These are phyloP conservation scores for Ophiocordyceps sinensis DNA, from an alignment of 2,329 filamentous ascomycete genomes.

Conservation along the genomic window DNA sequence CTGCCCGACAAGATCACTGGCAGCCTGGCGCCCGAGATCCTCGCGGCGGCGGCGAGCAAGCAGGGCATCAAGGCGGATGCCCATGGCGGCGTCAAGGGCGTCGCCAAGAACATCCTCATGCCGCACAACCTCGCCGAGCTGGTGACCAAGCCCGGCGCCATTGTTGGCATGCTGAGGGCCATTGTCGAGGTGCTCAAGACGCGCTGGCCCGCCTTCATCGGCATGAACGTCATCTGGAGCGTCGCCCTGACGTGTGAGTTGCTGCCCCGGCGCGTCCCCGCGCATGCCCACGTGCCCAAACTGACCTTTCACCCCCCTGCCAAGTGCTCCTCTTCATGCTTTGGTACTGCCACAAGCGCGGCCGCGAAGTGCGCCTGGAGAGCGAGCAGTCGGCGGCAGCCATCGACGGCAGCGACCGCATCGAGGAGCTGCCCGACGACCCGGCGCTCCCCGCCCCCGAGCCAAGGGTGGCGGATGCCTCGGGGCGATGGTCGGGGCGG, in stretches of 20 bases:
- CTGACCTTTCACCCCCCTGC: conserved; percentile 2
- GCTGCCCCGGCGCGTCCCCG: neutral
- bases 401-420: conserved; percentile 23
- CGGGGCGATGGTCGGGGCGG: neutral
- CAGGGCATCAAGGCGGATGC: conserved; percentile 47
- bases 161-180: conserved; percentile 73
- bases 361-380: conserved; percentile 68
- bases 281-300: neutral
- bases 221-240: conserved; percentile 83
- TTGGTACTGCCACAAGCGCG: conserved; percentile 97
- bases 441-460: conserved; percentile 23
- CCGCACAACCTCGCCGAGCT: conserved; percentile 65
- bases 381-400: conserved; percentile 29
- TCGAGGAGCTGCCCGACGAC: conserved; percentile 37
- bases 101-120: conserved; percentile 51
- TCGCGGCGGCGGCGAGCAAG: conserved; percentile 66
- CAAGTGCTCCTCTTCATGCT: conserved; percentile 80
- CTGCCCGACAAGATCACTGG: conserved; percentile 71
- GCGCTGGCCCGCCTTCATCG: conserved; percentile 80
- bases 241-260: conserved; percentile 70
- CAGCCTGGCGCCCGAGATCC: conserved; percentile 63
- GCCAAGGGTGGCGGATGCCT: neutral
- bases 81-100: conserved; percentile 41
- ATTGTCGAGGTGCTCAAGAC: conserved; percentile 80
- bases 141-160: conserved; percentile 72